Conservation (phyloP, 2,329 filamentous ascomycete genomes). For the Alternaria sp. region DNA sequence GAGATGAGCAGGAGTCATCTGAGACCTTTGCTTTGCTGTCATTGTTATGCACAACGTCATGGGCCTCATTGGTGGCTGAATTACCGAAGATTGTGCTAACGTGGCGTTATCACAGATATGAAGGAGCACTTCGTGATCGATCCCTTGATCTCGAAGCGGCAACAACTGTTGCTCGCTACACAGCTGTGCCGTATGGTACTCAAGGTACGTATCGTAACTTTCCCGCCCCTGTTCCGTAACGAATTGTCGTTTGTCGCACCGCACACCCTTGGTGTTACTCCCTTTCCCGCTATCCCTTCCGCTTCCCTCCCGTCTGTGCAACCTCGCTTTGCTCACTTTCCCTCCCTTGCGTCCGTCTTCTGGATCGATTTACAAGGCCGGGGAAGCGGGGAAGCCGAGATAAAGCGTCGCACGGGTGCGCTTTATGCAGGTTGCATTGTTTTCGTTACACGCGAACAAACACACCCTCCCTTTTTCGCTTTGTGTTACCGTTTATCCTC, state of each 20-base stretch:
- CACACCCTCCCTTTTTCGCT: conserved; percentile 4
- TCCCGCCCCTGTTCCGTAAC: conserved; percentile 16
- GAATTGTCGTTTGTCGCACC: conserved; percentile 9
- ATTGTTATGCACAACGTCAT: conserved; percentile 7
- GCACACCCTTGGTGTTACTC: conserved; percentile 11
- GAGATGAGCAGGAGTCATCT: conserved; percentile 11
- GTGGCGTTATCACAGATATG: conserved; percentile 70
- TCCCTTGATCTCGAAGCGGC: conserved; percentile 95
- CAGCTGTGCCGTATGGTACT: conserved; percentile 89
- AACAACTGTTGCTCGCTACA: conserved; percentile 94
- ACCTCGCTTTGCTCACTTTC: conserved; percentile 10
- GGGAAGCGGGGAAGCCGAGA: conserved; percentile 28
- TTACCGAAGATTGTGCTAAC: conserved; percentile 33
- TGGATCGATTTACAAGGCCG: conserved; percentile 15
- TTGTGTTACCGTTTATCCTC: conserved; percentile 16
- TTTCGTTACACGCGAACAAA: conserved; percentile 28
- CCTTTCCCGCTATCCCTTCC: conserved; percentile 14
- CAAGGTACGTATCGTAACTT: conserved; percentile 59
- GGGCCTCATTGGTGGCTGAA: conserved; percentile 11
- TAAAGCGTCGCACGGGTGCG: conserved; percentile 8
- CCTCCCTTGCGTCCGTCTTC: conserved; percentile 18
- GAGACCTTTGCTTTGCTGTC: conserved; percentile 18
- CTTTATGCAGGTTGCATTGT: conserved; percentile 13
- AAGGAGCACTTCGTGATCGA: conserved; percentile 98
- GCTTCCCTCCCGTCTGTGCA: conserved; percentile 10